Evolutionary conservation across 305 asterid genomes (phyloP).

Genomic region (Coffea humblotiana): DNA sequence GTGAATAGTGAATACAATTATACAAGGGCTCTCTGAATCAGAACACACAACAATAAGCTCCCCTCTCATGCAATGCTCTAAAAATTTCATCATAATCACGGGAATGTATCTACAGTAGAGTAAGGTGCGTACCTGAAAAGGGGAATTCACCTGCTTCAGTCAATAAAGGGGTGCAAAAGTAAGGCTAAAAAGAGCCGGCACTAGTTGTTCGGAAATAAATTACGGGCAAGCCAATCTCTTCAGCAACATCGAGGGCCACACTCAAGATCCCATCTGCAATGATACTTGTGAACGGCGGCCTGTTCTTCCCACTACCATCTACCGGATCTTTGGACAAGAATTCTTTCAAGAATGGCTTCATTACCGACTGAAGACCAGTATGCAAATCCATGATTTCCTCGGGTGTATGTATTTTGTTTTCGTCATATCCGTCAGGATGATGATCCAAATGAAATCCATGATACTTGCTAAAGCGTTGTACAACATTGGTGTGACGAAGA

Average conservation of each 20-base stretch:
- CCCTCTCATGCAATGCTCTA: too few species aligned
- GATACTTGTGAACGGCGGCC: slow-evolving; percentile 26
- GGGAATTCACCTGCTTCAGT: slow-evolving; percentile 33
- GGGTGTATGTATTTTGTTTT: not conserved
- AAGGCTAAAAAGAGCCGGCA: slow-evolving; percentile 24
- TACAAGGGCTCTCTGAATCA: too few species aligned
- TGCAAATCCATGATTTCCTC: not conserved
- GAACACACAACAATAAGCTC: too few species aligned
- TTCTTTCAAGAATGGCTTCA: slow-evolving; percentile 24
- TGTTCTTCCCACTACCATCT: not conserved
- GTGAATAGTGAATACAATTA: too few species aligned
- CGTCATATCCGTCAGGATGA: slow-evolving; percentile 15
- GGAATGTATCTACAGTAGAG: not conserved
- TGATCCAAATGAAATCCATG: slow-evolving; percentile 16
- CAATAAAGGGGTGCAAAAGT: slow-evolving; percentile 21
- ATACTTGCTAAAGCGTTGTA: slow-evolving; percentile 21
- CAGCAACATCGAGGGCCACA: slow-evolving; percentile 17
- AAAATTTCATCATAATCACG: too few species aligned
- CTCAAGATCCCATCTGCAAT: slow-evolving; percentile 28
- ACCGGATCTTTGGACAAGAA: slow-evolving; percentile 1
- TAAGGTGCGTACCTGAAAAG: slow-evolving; percentile 10
- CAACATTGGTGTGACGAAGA: slow-evolving; percentile 12
- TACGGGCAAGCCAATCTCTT: slow-evolving; percentile 23
- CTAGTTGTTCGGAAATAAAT: slow-evolving; percentile 22
- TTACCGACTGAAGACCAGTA: slow-evolving; percentile 6